Evolutionary conservation across 2,329 filamentous ascomycete species (phyloP), one percentile per base, ranked within the genome.

Genomic region (Zasmidium angulare): DNA sequence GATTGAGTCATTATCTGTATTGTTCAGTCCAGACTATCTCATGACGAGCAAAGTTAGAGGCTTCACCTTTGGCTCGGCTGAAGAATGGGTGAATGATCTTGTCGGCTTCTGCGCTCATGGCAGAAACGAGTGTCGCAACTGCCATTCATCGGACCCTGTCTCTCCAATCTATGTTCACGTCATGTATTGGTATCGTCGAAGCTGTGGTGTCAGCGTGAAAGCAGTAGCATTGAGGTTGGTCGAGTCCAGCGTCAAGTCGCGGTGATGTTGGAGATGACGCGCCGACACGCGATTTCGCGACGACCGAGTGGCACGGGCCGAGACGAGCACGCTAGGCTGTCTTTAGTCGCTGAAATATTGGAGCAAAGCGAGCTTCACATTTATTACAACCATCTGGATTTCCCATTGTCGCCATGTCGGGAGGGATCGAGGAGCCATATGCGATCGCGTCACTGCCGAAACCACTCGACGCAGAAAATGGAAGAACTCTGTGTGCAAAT

Each of bases 381-480:
- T 50, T 47, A 22, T 11, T 43, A 50, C 26, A 53, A 21, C n/a
- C 11, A 7, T n/a, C n/a, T n/a, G 46, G 24, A 29, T 24, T 46
- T 46, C 26, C 6, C 26, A 17, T 52, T 3, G 24, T 7, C 11
- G 36, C 36, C 36, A 67, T 67, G 65, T 64, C 65, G 54, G 62
- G 60, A 46, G 62, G 62, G 6, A 70, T 75, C 43, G 72, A 74
- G 63, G 65, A 70, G 56, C 72, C 72, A 12, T 72, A 78, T 55
- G 76, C 74, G 14, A 68, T 82, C 60, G 76, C 77, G 12, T 72
- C 76, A 20, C 70, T 82, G 53, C 74, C 79, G 22, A 75, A 73
- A 60, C 78, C 79, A 1, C 71, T 80, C 23, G 71, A 76, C 58
- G 65, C 71, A 2, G 68, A 70, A 29, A 68, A 74, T 56, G 79